Conservation (phyloP, 495 filamentous ascomycete genomes). For the Aspergillus panamensis region DNA sequence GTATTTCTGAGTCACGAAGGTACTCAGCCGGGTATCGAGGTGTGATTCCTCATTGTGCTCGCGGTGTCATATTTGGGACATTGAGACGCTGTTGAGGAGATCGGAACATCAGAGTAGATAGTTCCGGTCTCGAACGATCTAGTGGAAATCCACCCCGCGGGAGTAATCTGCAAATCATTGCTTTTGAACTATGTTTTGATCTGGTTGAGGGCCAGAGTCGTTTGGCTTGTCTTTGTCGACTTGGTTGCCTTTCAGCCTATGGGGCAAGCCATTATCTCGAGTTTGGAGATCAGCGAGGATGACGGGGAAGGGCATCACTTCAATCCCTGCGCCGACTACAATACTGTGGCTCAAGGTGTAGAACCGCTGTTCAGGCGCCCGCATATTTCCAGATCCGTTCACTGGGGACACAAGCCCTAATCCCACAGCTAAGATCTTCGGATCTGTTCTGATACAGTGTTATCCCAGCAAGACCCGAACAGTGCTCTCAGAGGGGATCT, state of each 20-base stretch:
- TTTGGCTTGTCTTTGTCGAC: neutral
- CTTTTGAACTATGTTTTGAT: neutral
- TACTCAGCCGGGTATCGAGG: conserved; percentile 5
- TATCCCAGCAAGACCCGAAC: neutral
- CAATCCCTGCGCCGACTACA: conserved; percentile 5
- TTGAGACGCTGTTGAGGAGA: conserved; percentile 5
- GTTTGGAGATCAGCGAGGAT: neutral
- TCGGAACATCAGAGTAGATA: conserved; percentile 9
- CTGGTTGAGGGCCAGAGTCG: neutral
- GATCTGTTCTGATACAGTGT: neutral
- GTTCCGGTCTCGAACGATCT: conserved; percentile 8
- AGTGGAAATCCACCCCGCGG: conserved; percentile 10
- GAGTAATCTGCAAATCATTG: conserved; percentile 1
- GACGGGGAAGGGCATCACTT: neutral
- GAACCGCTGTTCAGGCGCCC: conserved; percentile 5
- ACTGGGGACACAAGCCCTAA: conserved; percentile 3
- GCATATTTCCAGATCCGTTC: conserved; percentile 12
- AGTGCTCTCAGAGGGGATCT: neutral
- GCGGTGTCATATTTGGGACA: conserved; percentile 3
- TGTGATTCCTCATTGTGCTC: neutral
- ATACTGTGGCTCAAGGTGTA: conserved; percentile 12
- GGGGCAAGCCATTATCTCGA: neutral
- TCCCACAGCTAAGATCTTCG: conserved; percentile 2
- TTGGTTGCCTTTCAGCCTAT: neutral
- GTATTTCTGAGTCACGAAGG: conserved; percentile 3